These are phyloP conservation scores for Przewalskia tangutica DNA, from an alignment of 257 asterid genomes.

Conservation along the genomic window DNA sequence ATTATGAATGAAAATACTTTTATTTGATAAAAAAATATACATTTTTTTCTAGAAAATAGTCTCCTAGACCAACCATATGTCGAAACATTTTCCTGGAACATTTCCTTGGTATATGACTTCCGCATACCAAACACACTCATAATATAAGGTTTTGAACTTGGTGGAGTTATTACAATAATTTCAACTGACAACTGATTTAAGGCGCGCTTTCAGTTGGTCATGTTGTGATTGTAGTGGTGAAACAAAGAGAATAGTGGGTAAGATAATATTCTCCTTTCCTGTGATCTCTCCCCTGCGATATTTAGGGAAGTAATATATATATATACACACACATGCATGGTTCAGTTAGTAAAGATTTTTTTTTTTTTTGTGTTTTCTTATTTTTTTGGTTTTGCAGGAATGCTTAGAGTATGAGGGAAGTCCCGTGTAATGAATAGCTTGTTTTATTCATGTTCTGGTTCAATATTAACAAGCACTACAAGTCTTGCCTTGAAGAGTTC, in stretches of 20 bases:
- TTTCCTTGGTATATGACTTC: not conserved
- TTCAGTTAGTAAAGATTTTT: not conserved
- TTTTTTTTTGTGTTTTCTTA: not conserved
- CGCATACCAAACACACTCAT: not conserved
- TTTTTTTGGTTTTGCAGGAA: not conserved
- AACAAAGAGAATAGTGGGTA: not conserved
- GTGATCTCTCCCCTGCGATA: not conserved
- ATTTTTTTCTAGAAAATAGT: too few relatives aligned
- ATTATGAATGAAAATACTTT: too few relatives aligned
- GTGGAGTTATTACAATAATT: not conserved
- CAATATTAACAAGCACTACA: constrained; percentile 29
- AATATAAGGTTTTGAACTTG: not conserved
- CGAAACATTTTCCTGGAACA: not conserved
- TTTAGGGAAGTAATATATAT: not conserved
- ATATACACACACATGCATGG: too few relatives aligned
- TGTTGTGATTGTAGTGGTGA: not conserved
- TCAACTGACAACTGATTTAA: not conserved
- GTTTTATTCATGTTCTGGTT: constrained; percentile 44
- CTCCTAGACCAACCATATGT: not conserved
- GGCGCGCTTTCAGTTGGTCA: not conserved
- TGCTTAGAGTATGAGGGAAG: not conserved
- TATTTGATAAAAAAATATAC: too few relatives aligned
- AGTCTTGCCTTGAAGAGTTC: constrained; percentile 29
- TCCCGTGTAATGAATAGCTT: constrained; percentile 48
- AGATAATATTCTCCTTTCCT: not conserved